Percentiles rank a stretch among this genome's conserved stretches.
Evolutionary conservation across 495 filamentous ascomycete species (phyloP).

Genomic region (Lepraria neglecta): DNA sequence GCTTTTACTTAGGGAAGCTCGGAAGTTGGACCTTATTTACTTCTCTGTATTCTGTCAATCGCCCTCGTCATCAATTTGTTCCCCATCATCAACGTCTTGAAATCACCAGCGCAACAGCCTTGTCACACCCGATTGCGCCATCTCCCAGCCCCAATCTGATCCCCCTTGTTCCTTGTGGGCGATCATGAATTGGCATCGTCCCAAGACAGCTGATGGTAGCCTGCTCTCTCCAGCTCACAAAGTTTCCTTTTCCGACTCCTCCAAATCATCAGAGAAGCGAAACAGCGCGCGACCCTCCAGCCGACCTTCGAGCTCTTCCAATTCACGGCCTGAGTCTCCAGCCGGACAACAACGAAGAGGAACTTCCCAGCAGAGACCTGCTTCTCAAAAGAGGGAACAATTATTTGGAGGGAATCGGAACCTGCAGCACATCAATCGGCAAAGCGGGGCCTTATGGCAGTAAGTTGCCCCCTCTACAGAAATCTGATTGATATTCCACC

Average conservation of each 20-base stretch:
- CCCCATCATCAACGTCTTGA: neutral
- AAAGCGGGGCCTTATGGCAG: slow-evolving; percentile 29
- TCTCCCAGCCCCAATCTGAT: neutral
- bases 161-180: slow-evolving; percentile 7
- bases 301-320: slow-evolving; percentile 25
- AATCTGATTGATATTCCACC: neutral
- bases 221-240: slow-evolving; percentile 24
- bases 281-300: slow-evolving; percentile 27
- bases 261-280: slow-evolving; percentile 25
- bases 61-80: neutral
- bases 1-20: neutral
- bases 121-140: neutral
- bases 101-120: neutral
- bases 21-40: neutral
- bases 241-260: slow-evolving; percentile 30
- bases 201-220: slow-evolving; percentile 23
- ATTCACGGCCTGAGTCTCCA: slow-evolving; percentile 23
- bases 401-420: slow-evolving; percentile 22
- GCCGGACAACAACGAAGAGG: slow-evolving; percentile 15
- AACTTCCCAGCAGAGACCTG: slow-evolving; percentile 18
- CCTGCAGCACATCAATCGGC: slow-evolving; percentile 26
- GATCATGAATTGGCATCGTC: slow-evolving; percentile 20
- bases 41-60: neutral
- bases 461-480: slow-evolving; percentile 4
- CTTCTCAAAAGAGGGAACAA: slow-evolving; percentile 19